Conservation (phyloP, 805 yeast genomes). For the Ogataea nitratoaversa region DNA sequence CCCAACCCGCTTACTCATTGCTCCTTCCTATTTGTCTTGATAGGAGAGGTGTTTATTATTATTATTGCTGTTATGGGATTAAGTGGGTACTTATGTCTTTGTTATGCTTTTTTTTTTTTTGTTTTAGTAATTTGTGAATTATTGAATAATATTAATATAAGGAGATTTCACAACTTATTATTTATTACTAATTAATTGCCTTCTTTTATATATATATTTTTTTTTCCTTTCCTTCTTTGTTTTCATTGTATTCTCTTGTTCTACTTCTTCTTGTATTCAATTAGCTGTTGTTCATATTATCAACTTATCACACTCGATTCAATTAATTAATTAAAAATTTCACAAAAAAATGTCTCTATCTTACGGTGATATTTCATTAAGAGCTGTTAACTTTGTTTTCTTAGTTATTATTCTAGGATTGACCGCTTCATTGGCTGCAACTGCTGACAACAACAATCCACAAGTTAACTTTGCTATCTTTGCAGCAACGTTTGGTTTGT, state of each 20-base stretch:
- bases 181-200: constrained; percentile 1
- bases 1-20: constrained; percentile 6
- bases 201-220: background rate
- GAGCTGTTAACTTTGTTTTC: constrained; percentile 71
- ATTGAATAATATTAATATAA: constrained; percentile 6
- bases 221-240: background rate
- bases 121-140: background rate
- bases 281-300: background rate
- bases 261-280: background rate
- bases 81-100: no score
- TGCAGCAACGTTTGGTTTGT: constrained; percentile 80
- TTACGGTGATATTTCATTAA: constrained; percentile 68
- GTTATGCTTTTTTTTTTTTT: constrained; percentile 1
- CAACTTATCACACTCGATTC: constrained; percentile 3
- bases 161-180: constrained; percentile 8
- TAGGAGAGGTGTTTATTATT: constrained; percentile 2
- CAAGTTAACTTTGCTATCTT: constrained; percentile 89
- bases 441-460: constrained; percentile 50
- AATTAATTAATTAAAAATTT: constrained; percentile 1
- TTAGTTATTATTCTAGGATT: constrained; percentile 79
- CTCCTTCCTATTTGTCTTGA: constrained; percentile 5
- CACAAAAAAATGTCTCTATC: constrained; percentile 41
- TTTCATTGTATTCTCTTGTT: constrained; percentile 3
- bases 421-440: constrained; percentile 81
- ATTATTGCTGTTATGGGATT: constrained; percentile 2